Conservation (phyloP, 192 early-diverging fungal species). For the Coemansia sp. region DNA sequence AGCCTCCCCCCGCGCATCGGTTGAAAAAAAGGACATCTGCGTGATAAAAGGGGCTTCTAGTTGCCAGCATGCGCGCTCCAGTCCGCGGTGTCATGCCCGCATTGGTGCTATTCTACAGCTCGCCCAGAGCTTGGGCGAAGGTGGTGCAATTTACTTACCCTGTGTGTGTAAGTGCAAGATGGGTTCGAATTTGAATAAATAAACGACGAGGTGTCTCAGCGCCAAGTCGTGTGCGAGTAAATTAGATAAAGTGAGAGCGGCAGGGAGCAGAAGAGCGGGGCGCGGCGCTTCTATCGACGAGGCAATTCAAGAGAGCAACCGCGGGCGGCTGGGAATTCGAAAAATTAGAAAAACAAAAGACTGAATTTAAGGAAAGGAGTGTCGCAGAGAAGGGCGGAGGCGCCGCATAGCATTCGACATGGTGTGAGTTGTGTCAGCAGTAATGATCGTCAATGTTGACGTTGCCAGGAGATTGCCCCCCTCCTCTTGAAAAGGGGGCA, state of each 20-base stretch:
- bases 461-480: neutral
- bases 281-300: neutral
- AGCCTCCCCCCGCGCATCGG: neutral
- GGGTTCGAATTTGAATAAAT: neutral
- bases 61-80: neutral
- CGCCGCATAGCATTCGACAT: neutral
- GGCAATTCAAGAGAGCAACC: neutral
- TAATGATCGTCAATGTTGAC: neutral
- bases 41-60: neutral
- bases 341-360: neutral
- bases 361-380: neutral
- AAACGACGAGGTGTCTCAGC: neutral
- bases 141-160: neutral
- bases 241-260: neutral
- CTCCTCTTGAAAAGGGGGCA: neutral
- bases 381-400: neutral
- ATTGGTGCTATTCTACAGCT: neutral
- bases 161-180: neutral
- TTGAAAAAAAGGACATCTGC: slow-evolving; percentile 4
- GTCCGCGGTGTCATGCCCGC: neutral
- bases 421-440: neutral
- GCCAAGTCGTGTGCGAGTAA: neutral
- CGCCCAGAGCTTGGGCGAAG: neutral
- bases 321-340: neutral
- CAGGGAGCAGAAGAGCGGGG: neutral